Base-by-base conservation (phyloP, 331 rosid genomes). In the Malus hybrid region DNA sequence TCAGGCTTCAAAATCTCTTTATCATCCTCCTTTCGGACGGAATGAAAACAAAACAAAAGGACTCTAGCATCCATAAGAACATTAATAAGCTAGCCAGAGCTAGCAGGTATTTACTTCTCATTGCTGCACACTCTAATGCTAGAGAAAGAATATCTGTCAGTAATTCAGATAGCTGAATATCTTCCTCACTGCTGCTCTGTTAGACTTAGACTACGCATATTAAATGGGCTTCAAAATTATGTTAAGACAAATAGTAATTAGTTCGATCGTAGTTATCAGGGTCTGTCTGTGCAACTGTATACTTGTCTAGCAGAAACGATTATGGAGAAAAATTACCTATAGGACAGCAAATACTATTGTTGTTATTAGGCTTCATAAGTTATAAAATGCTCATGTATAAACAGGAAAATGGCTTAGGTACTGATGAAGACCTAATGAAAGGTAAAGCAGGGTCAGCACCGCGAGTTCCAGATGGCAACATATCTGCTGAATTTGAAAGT, bases 361-460 rank as follows among this genome's bases (percentile, higher is more conserved):
- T 69, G 66, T 64, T 76, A 66, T 48, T 48, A 46, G 56, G 73
- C 54, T 76, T 18, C 28, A 29, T 36, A 28, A 7, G 4, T 33
- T 18, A 57, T 6, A 57, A 46, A 62, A 65, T 14, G 50, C 31
- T 69, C 42, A 60, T 32, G 28, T 19, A 60, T 63, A 50, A 44
- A 57, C 65, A 22, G 32, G 67, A 74, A 67, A 63, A 33, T 67
- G 48, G 55, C 55, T 27, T 60, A 54, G 75, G 71, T 50, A 77
- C 70, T 31, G 74, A 70, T 39, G 74, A 81, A 48, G 80, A 92
- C 99, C 99, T 90, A 76, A 95, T 83, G 83, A 95, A 95, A 82
- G 99, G 99, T 71, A 95, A 82, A 68, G 97, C 92, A 16, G 97
- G 93, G 83, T 95, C 97, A 46, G 96, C 99, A 85, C 90, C 80